Evolutionary conservation across 192 early-diverging fungal species (phyloP).

Genomic region (Coemansia sp.): DNA sequence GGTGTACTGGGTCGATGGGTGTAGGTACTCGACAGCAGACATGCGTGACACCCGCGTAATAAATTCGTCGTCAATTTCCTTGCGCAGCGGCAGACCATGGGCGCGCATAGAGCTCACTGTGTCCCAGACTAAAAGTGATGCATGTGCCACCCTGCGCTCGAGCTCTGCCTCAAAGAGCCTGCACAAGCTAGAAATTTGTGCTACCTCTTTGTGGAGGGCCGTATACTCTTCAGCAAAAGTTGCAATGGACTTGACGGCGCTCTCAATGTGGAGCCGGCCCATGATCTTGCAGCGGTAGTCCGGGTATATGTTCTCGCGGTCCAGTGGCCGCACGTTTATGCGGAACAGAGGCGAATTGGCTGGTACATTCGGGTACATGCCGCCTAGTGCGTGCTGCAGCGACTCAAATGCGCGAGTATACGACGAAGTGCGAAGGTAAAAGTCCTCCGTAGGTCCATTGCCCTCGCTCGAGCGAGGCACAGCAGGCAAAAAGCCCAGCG

Average conservation of each 20-base stretch:
- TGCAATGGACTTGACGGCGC: too few species aligned
- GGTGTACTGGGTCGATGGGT: conserved; percentile 14
- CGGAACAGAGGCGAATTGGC: too few species aligned
- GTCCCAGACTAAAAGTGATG: too few species aligned
- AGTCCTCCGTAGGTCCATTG: conserved; percentile 12
- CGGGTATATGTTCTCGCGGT: conserved; percentile 26
- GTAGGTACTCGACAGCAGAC: conserved; percentile 21
- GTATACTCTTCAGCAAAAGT: conserved; percentile 9
- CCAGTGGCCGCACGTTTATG: too few species aligned
- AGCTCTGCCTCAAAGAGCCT: conserved; percentile 6
- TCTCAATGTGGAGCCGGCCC: conserved; percentile 22
- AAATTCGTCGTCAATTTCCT: too few species aligned
- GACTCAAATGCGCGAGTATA: conserved; percentile 68
- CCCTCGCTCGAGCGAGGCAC: neutral
- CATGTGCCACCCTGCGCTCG: neutral
- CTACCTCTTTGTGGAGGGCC: too few species aligned
- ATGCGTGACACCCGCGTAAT: too few species aligned
- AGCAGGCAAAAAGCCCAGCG: too few species aligned
- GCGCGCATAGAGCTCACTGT: conserved; percentile 22
- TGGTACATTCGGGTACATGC: conserved; percentile 48
- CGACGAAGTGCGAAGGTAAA: conserved; percentile 62
- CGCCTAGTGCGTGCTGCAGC: too few species aligned
- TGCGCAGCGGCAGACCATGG: conserved; percentile 29
- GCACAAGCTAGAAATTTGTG: conserved; percentile 20
- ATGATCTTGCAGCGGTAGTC: conserved; percentile 29